Conservation (phyloP, 768 basidiomycete genomes). For the Astraeus odoratus region DNA sequence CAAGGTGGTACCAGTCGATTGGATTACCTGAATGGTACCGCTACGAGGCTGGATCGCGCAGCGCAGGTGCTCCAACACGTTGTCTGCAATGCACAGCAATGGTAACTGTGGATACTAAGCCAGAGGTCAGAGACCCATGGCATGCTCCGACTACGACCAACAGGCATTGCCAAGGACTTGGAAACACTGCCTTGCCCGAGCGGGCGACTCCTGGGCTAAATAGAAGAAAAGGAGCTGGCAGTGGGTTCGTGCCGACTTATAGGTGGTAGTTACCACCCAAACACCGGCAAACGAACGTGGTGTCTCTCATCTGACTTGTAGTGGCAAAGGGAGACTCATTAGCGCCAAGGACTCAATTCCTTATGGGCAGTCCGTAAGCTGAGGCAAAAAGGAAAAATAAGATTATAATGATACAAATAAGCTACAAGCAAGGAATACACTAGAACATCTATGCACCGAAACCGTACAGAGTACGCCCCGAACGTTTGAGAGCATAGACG, state of each 20-base stretch:
- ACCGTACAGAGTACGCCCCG: slow-evolving; percentile 60
- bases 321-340: too few species aligned
- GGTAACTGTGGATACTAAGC: not conserved
- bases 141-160: too few species aligned
- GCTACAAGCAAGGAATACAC: slow-evolving; percentile 11
- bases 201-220: too few species aligned
- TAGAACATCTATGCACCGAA: slow-evolving; percentile 15
- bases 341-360: too few species aligned
- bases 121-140: not conserved
- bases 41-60: not conserved
- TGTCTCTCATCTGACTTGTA: not conserved
- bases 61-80: not conserved
- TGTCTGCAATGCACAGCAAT: too few species aligned
- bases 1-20: not conserved
- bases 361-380: not conserved
- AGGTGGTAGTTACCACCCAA: too few species aligned
- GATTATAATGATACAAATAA: slow-evolving; percentile 25
- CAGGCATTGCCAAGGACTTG: too few species aligned
- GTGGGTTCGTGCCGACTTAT: too few species aligned
- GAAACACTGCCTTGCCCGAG: too few species aligned
- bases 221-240: too few species aligned
- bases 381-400: not conserved
- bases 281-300: too few species aligned
- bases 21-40: not conserved
- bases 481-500: slow-evolving; percentile 68